phyloP scores from a whole-genome alignment of 306 rosid species.

The Hylodesmum podocarpum region DNA sequence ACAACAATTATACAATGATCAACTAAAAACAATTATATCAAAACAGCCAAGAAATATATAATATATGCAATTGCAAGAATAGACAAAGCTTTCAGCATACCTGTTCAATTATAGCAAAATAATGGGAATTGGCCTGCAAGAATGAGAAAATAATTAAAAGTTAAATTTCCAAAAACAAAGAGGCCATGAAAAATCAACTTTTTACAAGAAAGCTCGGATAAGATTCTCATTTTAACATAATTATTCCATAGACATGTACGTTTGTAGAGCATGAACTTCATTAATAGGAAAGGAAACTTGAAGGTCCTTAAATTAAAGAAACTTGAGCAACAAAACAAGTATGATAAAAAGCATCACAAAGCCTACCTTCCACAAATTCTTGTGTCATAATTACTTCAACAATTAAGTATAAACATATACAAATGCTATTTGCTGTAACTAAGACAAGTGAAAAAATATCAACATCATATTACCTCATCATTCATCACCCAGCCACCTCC shows the following conservation, averaged over 20 bases:
- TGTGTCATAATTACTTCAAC: not conserved
- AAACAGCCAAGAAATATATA: not conserved
- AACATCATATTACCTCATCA: constrained; percentile 74
- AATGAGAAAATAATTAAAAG: constrained; percentile 26
- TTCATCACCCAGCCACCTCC: constrained; percentile 99
- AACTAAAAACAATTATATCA: not conserved
- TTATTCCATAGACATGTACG: not conserved
- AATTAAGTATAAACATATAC: not conserved
- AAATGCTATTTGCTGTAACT: not conserved
- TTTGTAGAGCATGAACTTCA: constrained; percentile 9
- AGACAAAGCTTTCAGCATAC: constrained; percentile 50
- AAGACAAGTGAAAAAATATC: not conserved
- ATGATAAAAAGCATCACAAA: not conserved
- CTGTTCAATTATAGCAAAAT: constrained; percentile 94
- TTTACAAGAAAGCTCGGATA: not conserved
- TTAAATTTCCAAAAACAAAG: constrained; percentile 30
- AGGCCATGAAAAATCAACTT: not conserved
- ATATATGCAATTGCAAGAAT: constrained; percentile 1
- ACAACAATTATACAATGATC: not conserved
- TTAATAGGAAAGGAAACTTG: not conserved
- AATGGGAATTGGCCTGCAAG: constrained; percentile 98
- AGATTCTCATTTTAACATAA: not conserved
- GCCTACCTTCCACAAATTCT: not conserved
- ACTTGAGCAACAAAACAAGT: not conserved
- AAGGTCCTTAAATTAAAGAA: constrained; percentile 1